Percentiles rank a stretch among this genome's conserved stretches.
Conservation (phyloP, 2,329 filamentous ascomycete genomes). For the Pseudonectria foliicola region DNA sequence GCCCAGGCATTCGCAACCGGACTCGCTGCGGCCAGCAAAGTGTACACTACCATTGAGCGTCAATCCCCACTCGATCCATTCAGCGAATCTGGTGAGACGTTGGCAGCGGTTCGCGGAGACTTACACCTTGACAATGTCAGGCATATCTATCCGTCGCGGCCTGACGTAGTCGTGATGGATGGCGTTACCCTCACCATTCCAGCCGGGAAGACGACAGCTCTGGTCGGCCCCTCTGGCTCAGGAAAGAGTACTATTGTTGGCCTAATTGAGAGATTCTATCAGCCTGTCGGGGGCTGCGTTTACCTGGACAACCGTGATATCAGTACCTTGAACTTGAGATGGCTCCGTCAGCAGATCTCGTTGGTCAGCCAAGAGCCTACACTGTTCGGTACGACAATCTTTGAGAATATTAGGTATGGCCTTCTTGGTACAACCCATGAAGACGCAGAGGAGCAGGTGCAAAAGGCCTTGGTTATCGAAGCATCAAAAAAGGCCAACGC, state of each 20-base stretch:
- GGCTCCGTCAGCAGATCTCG: conserved; percentile 38
- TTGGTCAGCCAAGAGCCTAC: conserved; percentile 40
- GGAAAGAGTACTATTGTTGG: conserved; percentile 44
- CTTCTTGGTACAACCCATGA: conserved; percentile 29
- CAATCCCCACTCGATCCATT: conserved; percentile 33
- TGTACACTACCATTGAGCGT: conserved; percentile 79
- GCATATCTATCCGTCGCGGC: conserved; percentile 46
- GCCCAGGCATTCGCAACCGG: conserved; percentile 69
- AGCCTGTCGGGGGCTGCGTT: conserved; percentile 34
- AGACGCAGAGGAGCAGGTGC: background rate
- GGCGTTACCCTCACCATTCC: conserved; percentile 31
- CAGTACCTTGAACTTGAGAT: conserved; percentile 31
- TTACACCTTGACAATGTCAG: conserved; percentile 36
- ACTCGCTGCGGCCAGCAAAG: conserved; percentile 73
- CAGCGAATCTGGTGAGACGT: conserved; percentile 21
- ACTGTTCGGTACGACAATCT: conserved; percentile 38
- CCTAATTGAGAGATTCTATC: conserved; percentile 47
- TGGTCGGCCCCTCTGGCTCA: conserved; percentile 46
- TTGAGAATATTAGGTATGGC: conserved; percentile 24
- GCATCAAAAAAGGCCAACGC: conserved; percentile 9
- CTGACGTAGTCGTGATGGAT: conserved; percentile 32
- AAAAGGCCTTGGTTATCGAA: conserved; percentile 1
- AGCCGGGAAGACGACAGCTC: conserved; percentile 37
- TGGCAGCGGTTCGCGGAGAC: conserved; percentile 21
- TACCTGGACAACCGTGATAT: conserved; percentile 29